Conservation (phyloP, 768 basidiomycete genomes). For the Wakefieldia striispora region DNA sequence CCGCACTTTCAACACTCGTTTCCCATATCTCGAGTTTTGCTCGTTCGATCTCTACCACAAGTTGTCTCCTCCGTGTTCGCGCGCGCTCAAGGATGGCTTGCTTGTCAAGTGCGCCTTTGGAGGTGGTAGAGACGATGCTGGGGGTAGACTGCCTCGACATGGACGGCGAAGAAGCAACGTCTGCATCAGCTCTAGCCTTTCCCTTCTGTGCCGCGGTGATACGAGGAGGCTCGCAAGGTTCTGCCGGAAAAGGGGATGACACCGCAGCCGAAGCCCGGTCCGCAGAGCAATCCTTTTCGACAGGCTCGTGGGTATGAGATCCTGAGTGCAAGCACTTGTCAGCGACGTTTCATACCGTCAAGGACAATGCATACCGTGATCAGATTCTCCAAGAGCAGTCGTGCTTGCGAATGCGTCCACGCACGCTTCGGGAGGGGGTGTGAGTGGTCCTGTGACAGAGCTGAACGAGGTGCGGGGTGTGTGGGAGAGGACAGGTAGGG, state of each 20-base stretch:
- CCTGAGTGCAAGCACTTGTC: conserved; percentile 10
- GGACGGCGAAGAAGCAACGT: background rate
- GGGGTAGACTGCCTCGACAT: conserved; percentile 2
- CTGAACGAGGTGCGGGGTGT: conserved; percentile 34
- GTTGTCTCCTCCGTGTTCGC: conserved; percentile 47
- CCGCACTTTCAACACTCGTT: conserved; percentile 67
- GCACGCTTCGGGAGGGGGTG: conserved; percentile 21
- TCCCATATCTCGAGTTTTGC: conserved; percentile 74
- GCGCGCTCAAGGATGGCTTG: conserved; percentile 52
- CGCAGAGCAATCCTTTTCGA: conserved; percentile 1
- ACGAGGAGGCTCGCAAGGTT: background rate
- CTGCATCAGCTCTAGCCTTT: conserved; percentile 8
- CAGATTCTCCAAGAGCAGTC: background rate
- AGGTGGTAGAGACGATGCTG: background rate
- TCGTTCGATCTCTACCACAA: conserved; percentile 54
- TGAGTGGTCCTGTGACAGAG: conserved; percentile 28
- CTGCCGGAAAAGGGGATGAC: background rate
- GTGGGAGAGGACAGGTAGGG: conserved; percentile 19
- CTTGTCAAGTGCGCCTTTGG: conserved; percentile 26
- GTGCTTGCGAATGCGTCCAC: conserved; percentile 5
- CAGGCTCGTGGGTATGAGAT: background rate
- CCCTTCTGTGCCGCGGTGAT: conserved; percentile 14
- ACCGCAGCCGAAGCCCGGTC: too few species aligned
- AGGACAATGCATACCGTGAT: conserved; percentile 8
- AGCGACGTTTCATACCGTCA: background rate